phyloP scores from a whole-genome alignment of 2,329 filamentous ascomycete species.

The Periglandula ipomoeae region DNA sequence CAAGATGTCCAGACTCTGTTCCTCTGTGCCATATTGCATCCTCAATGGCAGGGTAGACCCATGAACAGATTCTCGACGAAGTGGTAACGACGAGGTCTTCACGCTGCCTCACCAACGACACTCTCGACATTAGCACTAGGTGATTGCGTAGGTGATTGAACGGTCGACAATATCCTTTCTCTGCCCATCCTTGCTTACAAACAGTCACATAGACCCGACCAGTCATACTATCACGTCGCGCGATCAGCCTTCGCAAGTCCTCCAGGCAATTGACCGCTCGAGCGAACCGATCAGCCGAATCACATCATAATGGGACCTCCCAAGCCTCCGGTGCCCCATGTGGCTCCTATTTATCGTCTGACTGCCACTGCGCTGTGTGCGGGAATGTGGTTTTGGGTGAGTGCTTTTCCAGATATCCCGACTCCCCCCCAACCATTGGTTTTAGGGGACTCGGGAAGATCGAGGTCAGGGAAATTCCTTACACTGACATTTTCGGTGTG shows the following conservation, averaged over 20 bases:
- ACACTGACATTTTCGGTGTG: background rate
- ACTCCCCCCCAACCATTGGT: too few relatives aligned
- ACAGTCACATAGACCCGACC: background rate
- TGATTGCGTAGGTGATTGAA: background rate
- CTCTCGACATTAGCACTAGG: background rate
- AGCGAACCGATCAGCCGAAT: background rate
- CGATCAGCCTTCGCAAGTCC: background rate
- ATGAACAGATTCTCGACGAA: background rate
- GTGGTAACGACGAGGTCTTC: background rate
- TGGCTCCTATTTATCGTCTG: conserved; percentile 65
- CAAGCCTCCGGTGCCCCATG: conserved; percentile 37
- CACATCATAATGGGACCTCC: conserved; percentile 22
- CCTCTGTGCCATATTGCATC: background rate
- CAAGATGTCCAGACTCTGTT: background rate
- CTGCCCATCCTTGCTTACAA: background rate
- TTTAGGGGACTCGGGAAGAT: too few relatives aligned
- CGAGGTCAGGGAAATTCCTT: too few relatives aligned
- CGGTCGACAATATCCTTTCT: background rate
- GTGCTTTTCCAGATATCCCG: conserved; percentile 22
- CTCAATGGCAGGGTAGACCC: background rate
- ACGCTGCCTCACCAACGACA: background rate
- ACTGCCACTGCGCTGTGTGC: conserved; percentile 80
- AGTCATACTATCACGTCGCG: background rate
- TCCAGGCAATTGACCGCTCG: background rate
- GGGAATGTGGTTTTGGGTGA: conserved; percentile 99